phyloP scores from a whole-genome alignment of 345 rosid genomes.

The sweet orange (Citrus sinensis) region DNA sequence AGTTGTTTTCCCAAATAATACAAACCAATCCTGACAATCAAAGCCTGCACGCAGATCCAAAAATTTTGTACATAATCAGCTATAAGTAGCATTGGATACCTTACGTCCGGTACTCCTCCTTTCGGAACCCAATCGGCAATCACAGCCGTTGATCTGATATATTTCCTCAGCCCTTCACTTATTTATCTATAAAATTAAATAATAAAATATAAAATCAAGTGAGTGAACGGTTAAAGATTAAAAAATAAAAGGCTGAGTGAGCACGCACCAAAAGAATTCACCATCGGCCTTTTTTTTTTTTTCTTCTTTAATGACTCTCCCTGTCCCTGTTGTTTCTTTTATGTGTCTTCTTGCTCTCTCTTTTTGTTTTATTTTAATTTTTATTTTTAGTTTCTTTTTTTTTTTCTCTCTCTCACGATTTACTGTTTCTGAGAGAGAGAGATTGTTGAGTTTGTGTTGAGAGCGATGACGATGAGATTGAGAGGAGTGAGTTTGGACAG shows the following conservation, averaged over 20 bases:
- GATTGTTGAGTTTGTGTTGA: neutral
- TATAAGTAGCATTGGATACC: slow-evolving; percentile 26
- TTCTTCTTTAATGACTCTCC: too few species aligned
- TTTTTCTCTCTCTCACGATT: neutral
- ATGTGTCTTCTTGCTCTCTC: neutral
- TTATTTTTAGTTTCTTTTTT: neutral
- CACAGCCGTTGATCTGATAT: neutral
- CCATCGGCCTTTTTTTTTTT: too few species aligned
- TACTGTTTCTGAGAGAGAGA: neutral
- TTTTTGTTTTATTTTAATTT: neutral
- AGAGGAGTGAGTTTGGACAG: slow-evolving; percentile 5
- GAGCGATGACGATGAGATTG: neutral
- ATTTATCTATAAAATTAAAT: neutral
- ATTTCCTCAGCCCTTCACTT: neutral
- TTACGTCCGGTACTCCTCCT: neutral
- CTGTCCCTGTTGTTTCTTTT: too few species aligned
- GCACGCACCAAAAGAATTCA: neutral
- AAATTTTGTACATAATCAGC: neutral
- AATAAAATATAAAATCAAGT: neutral
- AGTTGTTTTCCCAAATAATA: neutral
- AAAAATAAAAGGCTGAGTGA: neutral
- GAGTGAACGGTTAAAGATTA: neutral
- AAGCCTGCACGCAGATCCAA: neutral
- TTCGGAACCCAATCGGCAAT: neutral
- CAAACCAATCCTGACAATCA: neutral